Base-by-base conservation (phyloP, 2,329 filamentous ascomycete genomes). In the Diplodia mutila region DNA sequence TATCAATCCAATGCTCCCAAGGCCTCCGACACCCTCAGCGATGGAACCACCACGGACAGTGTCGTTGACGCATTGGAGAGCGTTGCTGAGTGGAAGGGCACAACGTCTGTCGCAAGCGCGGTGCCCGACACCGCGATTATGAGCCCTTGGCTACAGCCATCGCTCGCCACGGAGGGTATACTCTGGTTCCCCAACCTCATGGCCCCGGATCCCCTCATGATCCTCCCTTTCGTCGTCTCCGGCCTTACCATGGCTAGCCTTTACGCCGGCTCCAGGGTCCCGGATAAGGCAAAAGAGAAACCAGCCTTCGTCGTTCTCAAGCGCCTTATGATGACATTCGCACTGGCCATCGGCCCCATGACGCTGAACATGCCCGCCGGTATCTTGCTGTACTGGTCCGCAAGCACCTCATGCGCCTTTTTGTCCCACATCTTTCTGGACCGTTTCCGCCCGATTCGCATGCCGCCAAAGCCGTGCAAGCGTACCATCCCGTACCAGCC, bases 121-220 rank as follows among this genome's bases (percentile, higher is more conserved):
- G 55, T 63, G 18, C 34, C 66, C 4, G 57, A 67, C 25, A 39
- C 23, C 12, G 32, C 16, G 16, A 18, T 23, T n/a, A 2, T 59
- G 2, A 48, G 32, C 9, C 18, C 42, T 7, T 78, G 75, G 72
- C 75, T 83, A 37, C 84, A 87, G 70, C 81, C 83, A 3, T 80
- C 82, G 4, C 76, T 90, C 18, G 80, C 83, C 5, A 81, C 74
- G 8, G 87, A 88, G 76, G 87, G 87, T n/a, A 81, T 84, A 3
- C 78, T 87, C 1, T 90, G 87, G 87, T 88, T 89, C 67, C 81
- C 83, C 1, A 81, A 89, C 73, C 81, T 90, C 16, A 77, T 86
- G 5, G 72, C 80, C 0, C 77, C 85, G 9, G 87, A 90, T 71
- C 80, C 86, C 0, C 81, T 81, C 2, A 76, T 83, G 2, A 70